Evolutionary conservation across 345 rosid species (phyloP), one percentile per base, ranked within the genome.

Genomic region (Brassica juncea): DNA sequence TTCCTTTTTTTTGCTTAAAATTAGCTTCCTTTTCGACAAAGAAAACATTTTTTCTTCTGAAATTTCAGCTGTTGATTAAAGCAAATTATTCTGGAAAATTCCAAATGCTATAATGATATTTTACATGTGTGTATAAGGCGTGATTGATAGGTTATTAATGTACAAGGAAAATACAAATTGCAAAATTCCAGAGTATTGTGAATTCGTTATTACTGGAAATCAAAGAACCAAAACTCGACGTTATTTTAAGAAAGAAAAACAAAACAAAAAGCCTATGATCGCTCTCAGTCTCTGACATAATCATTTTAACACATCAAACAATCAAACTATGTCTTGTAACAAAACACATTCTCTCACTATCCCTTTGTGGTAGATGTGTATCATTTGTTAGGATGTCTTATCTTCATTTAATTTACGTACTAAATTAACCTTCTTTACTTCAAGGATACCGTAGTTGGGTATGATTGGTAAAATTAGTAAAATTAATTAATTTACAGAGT

Each of bases 261-360:
- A n/a, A 34, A 65, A 14, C 15, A 1, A 10, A 16, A 70, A 70
- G 70, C 37, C 72, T 71, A 37, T 71, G 72, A 71, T 78, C 76
- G 81, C 9, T 62, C 68, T 69, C 30, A 61, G 73, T 70, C 68
- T 77, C 80, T 79, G 85, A 75, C 85, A 82, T 70, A 75, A 78
- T 78, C 82, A 73, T 82, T 66, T 71, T 63, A 39, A 68, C 77
- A 68, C 78, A 82, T 66, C 81, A 81, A 71, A 68, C 75, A 77
- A 72, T 74, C 66, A 77, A 82, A 54, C 21, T 57, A 66, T 77
- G 70, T 76, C 74, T 81, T 71, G 58, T 71, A 55, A 59, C 72
- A 65, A 66, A 76, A 47, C 67, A 65, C 65, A 65, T 67, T 59
- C 65, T 73, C 73, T 67, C 73, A 57, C 71, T n/a, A 31, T 64